A percentile compares a stretch with the other conserved stretches of the same genome.
Evolutionary conservation across 2,329 filamentous ascomycete species (phyloP).

Genomic region (Monosporascus sp.): DNA sequence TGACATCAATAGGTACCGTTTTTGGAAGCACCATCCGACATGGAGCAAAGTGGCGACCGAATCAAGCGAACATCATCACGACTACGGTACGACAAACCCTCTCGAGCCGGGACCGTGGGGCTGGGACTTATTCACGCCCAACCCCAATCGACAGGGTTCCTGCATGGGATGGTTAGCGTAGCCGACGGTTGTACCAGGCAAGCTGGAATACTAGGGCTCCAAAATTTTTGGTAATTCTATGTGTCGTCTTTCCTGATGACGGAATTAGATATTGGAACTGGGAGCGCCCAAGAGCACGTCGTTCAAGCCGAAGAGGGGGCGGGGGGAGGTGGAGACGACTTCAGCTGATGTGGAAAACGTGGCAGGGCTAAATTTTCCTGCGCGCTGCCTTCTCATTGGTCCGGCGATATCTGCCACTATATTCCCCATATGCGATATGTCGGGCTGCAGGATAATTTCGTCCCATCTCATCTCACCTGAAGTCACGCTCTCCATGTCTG

Average conservation of each 20-base stretch:
- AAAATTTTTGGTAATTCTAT: not conserved
- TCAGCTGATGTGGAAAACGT: not conserved
- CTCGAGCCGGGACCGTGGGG: not conserved
- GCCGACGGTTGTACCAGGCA: not conserved
- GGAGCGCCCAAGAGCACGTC: too few relatives aligned
- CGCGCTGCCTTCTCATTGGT: not conserved
- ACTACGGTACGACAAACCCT: not conserved
- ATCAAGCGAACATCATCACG: too few relatives aligned
- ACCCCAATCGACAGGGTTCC: not conserved
- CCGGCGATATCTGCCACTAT: not conserved
- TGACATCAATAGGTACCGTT: not conserved
- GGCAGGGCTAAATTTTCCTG: not conserved
- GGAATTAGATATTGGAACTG: not conserved
- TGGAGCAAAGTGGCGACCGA: not conserved
- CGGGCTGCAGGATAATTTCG: not conserved
- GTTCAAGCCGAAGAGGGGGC: too few relatives aligned
- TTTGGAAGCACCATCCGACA: not conserved
- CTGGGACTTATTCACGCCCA: not conserved
- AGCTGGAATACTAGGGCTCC: not conserved
- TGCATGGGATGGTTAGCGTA: not conserved
- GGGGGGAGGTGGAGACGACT: too few relatives aligned
- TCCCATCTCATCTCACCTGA: not conserved
- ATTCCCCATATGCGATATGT: not conserved
- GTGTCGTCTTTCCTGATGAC: not conserved
- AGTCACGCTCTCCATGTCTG: not conserved